phyloP scores from a whole-genome alignment of 2,329 filamentous ascomycete genomes.

The Beauveria medogensis region DNA sequence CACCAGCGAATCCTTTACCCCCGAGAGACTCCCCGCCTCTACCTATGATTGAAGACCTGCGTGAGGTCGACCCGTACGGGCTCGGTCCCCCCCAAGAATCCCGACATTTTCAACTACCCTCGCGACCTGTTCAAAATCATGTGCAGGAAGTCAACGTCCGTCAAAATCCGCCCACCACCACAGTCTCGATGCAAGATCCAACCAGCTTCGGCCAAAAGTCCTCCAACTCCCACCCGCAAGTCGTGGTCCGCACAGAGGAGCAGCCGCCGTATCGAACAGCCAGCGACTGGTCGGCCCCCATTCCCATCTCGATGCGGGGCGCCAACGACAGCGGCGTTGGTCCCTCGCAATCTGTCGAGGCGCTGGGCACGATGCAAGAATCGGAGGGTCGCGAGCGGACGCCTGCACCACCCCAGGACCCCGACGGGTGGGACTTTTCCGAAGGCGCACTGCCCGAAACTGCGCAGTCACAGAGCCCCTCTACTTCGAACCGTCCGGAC shows the following conservation, averaged over 20 bases:
- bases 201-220: constrained; percentile 25
- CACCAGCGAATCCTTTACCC: constrained; percentile 56
- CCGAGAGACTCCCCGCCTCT: constrained; percentile 55
- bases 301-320: constrained; percentile 26
- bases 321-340: constrained; percentile 26
- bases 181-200: constrained; percentile 42
- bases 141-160: constrained; percentile 45
- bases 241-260: constrained; percentile 47
- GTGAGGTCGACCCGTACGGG: constrained; percentile 45
- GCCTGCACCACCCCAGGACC: constrained; percentile 36
- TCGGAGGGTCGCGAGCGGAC: constrained; percentile 39
- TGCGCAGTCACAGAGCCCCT: constrained; percentile 35
- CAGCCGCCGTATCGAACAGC: constrained; percentile 32
- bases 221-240: constrained; percentile 35
- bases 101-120: constrained; percentile 31
- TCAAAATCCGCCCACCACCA: constrained; percentile 46
- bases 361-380: constrained; percentile 30
- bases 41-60: constrained; percentile 51
- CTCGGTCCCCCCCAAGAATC: constrained; percentile 35
- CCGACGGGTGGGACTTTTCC: constrained; percentile 90
- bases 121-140: constrained; percentile 46
- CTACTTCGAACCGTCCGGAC: constrained; percentile 61
- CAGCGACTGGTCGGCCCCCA: constrained; percentile 27
- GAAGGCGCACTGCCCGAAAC: constrained; percentile 61
- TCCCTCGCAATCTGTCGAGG: constrained; percentile 32